Percentiles rank a stretch among this genome's conserved stretches.
Evolutionary conservation across 176 grass and related monocot genomes (phyloP).

Genomic region (Areca catechu): DNA sequence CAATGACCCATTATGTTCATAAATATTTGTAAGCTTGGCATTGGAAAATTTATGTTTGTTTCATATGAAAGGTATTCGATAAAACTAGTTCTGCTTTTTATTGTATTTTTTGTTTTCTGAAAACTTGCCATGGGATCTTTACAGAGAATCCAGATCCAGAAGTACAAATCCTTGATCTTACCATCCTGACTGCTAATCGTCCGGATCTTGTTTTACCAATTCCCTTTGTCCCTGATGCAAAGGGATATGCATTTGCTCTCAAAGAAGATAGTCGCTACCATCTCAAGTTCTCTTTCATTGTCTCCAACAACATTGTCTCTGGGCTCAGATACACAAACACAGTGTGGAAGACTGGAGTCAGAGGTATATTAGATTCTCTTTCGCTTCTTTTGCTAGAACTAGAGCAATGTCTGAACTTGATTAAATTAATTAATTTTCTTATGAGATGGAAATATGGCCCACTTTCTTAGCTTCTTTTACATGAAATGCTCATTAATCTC

Average conservation of each 20-base stretch:
- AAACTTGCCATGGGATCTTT: not conserved
- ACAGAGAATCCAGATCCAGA: slow-evolving; percentile 70
- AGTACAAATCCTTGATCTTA: slow-evolving; percentile 68
- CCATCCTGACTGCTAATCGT: slow-evolving; percentile 48
- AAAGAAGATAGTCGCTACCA: slow-evolving; percentile 81
- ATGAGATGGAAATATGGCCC: too few species aligned
- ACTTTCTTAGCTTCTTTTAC: too few species aligned
- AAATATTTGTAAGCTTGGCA: too few species aligned
- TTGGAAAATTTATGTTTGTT: too few species aligned
- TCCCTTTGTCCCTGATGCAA: slow-evolving; percentile 54
- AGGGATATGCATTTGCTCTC: slow-evolving; percentile 64
- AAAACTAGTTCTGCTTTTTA: too few species aligned
- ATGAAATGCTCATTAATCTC: too few species aligned
- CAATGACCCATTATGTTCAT: too few species aligned
- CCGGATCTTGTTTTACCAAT: slow-evolving; percentile 56
- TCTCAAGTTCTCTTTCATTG: slow-evolving; percentile 68
- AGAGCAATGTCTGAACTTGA: not conserved
- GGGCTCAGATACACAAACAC: slow-evolving; percentile 87
- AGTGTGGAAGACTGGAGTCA: slow-evolving; percentile 75
- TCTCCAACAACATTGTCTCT: slow-evolving; percentile 85
- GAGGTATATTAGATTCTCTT: slow-evolving; percentile 35
- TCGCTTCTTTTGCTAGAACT: not conserved
- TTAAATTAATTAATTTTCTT: too few species aligned
- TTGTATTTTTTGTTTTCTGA: too few species aligned
- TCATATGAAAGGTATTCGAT: too few species aligned